Percentiles rank a stretch among this genome's conserved stretches.
phyloP scores from a whole-genome alignment of 2,329 filamentous ascomycete genomes.

The Orbilia ellipsospora region DNA sequence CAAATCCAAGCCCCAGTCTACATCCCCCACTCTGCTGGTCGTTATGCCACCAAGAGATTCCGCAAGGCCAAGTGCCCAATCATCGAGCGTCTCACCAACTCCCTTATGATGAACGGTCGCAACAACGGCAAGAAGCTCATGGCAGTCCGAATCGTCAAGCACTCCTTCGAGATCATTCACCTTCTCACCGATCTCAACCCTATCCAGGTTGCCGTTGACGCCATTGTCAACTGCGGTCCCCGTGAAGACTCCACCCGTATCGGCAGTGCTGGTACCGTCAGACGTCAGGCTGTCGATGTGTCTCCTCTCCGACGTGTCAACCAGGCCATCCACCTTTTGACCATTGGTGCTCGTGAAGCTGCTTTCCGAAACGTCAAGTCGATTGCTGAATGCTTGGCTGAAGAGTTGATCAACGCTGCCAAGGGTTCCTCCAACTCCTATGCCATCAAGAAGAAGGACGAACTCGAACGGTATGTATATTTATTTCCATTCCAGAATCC shows the following conservation, averaged over 20 bases:
- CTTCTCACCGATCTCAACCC: conserved; percentile 99
- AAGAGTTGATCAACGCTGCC: conserved; percentile 99
- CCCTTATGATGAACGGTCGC: conserved; percentile 99
- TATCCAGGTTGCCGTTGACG: conserved; percentile 98
- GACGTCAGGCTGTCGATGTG: conserved; percentile 99
- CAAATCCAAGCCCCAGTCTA: conserved; percentile 99
- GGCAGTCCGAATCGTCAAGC: conserved; percentile 98
- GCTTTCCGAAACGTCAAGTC: conserved; percentile 99
- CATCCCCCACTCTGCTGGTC: conserved; percentile 97
- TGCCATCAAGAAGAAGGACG: conserved; percentile 99
- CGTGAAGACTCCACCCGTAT: conserved; percentile 99
- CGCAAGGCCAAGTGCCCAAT: conserved; percentile 99
- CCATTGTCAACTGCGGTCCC: conserved; percentile 99
- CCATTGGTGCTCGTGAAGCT: conserved; percentile 97
- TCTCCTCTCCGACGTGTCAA: conserved; percentile 99
- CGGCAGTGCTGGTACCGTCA: conserved; percentile 98
- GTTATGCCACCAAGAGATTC: conserved; percentile 99
- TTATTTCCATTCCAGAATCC: not conserved
- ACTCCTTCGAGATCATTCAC: conserved; percentile 99
- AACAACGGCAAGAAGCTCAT: conserved; percentile 99
- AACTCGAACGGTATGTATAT: conserved; percentile 78
- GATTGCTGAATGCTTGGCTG: conserved; percentile 98
- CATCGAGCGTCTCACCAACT: conserved; percentile 99
- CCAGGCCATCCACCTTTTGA: conserved; percentile 99
- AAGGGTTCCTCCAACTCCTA: conserved; percentile 99